phyloP scores from a whole-genome alignment of 2,329 filamentous ascomycete genomes.

The Immersiporthe knoxdaviesiana region DNA sequence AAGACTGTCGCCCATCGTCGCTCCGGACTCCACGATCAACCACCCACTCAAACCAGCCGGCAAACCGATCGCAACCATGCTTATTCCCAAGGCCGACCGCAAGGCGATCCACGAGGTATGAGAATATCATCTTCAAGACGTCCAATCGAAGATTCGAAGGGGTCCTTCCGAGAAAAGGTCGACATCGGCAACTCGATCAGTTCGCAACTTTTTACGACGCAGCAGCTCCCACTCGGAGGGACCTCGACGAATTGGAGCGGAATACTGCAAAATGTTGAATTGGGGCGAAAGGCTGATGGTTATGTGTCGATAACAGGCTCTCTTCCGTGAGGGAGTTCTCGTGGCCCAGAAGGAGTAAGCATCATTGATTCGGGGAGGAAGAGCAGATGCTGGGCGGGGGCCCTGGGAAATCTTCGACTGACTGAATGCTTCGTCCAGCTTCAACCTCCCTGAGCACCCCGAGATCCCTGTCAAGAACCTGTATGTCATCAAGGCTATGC shows the following conservation, averaged over 20 bases:
- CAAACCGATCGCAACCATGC: conserved; percentile 69
- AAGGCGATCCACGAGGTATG: conserved; percentile 96
- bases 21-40: conserved; percentile 44
- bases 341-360: conserved; percentile 88
- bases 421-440: conserved; percentile 46
- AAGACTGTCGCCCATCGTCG: conserved; percentile 26
- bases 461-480: conserved; percentile 99
- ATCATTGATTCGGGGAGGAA: conserved; percentile 19
- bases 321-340: conserved; percentile 92
- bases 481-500: conserved; percentile 97
- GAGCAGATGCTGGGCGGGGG: background rate
- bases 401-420: conserved; percentile 16
- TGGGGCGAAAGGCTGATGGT: conserved; percentile 34
- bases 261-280: background rate
- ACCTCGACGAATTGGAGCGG: conserved; percentile 12
- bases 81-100: conserved; percentile 99
- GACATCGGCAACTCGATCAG: conserved; percentile 16
- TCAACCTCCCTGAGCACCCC: conserved; percentile 94
- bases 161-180: conserved; percentile 21
- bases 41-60: conserved; percentile 54
- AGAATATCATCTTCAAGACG: conserved; percentile 10
- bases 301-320: conserved; percentile 49
- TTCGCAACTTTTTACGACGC: conserved; percentile 17
- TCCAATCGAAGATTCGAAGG: conserved; percentile 21
- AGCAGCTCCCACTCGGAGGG: background rate